These are phyloP conservation scores for Kandelia obovata DNA, from an alignment of 345 rosid species.

Conservation along the genomic window DNA sequence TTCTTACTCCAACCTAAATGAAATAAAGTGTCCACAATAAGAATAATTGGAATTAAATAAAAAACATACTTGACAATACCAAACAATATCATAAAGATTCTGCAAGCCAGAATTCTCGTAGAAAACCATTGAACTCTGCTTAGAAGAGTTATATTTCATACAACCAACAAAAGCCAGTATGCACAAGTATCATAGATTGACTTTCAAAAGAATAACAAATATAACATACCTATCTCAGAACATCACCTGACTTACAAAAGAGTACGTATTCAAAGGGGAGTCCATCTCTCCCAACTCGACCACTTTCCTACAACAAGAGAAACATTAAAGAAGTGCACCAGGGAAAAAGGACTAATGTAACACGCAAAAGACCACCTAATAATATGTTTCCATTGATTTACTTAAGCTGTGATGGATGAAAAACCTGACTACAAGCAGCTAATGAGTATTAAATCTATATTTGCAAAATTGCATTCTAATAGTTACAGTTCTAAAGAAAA, in stretches of 20 bases:
- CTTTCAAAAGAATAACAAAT: background rate
- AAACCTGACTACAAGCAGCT: conserved; percentile 80
- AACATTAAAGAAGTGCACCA: conserved; percentile 14
- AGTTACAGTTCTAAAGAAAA: background rate
- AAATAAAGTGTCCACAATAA: no score
- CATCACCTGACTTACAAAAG: conserved; percentile 80
- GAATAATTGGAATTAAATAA: no score
- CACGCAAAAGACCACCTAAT: conserved; percentile 53
- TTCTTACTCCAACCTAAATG: no score
- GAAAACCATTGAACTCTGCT: conserved; percentile 97
- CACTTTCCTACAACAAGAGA: conserved; percentile 71
- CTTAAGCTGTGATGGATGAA: conserved; percentile 98
- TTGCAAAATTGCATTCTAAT: background rate
- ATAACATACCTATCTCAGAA: conserved; percentile 71
- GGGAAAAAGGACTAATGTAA: background rate
- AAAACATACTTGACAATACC: conserved; percentile 75
- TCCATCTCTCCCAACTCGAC: conserved; percentile 97
- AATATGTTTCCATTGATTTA: conserved; percentile 97
- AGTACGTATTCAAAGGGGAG: conserved; percentile 87
- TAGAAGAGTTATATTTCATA: conserved; percentile 13
- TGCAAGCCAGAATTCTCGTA: conserved; percentile 92
- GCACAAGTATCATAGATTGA: background rate
- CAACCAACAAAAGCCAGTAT: background rate
- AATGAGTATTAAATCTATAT: conserved; percentile 7
- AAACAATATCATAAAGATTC: conserved; percentile 83